phyloP scores from a whole-genome alignment of 176 grass and related monocot genomes.

The Typha latifolia region DNA sequence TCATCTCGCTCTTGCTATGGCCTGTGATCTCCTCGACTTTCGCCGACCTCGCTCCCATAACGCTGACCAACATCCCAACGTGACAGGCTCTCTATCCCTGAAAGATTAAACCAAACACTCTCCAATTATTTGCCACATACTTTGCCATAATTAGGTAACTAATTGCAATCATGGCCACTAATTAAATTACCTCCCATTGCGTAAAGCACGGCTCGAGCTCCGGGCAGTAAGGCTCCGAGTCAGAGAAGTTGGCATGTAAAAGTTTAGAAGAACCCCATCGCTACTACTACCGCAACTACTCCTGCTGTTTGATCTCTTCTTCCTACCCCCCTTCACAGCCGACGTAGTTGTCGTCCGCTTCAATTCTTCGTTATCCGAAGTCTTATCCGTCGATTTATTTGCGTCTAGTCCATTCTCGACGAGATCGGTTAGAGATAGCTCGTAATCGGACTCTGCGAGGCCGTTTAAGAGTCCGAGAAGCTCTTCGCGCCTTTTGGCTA shows the following conservation, averaged over 20 bases:
- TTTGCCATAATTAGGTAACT: not conserved
- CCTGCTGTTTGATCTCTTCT: conserved; percentile 28
- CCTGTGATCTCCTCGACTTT: conserved; percentile 29
- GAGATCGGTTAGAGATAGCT: conserved; percentile 54
- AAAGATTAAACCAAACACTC: conserved; percentile 7
- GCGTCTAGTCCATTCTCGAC: conserved; percentile 18
- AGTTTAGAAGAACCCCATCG: conserved; percentile 86
- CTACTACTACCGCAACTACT: conserved; percentile 56
- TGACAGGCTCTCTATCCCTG: conserved; percentile 62
- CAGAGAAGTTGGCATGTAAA: conserved; percentile 66
- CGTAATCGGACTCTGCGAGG: conserved; percentile 29
- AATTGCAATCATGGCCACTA: not conserved
- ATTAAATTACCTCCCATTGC: conserved; percentile 33
- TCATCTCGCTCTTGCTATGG: no score
- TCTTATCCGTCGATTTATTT: not conserved
- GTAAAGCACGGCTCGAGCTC: conserved; percentile 15
- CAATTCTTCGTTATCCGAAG: not conserved
- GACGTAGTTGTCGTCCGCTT: not conserved
- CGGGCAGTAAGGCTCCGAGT: conserved; percentile 66
- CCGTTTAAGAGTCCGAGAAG: conserved; percentile 35
- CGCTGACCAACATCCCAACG: conserved; percentile 50
- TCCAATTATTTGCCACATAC: not conserved
- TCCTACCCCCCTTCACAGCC: conserved; percentile 7
- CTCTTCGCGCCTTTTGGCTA: conserved; percentile 37
- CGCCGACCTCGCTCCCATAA: conserved; percentile 50